These are phyloP conservation scores for Gaertneriomyces semiglobifer DNA, from an alignment of 192 early-diverging fungal species.

Conservation along the genomic window DNA sequence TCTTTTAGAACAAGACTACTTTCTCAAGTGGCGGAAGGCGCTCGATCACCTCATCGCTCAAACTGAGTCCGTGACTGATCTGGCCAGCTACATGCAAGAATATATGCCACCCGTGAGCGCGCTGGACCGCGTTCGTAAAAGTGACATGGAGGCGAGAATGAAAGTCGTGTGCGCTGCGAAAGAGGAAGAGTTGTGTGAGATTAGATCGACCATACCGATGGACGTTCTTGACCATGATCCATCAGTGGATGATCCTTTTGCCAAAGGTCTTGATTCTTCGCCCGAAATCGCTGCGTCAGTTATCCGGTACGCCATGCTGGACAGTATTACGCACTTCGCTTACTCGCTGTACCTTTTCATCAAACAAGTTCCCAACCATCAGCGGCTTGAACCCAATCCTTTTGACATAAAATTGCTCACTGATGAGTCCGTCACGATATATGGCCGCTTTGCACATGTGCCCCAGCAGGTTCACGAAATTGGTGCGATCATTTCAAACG, in stretches of 20 bases:
- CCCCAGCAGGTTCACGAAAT: too few relatives aligned
- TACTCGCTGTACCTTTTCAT: not conserved
- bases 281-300: not conserved
- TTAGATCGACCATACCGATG: too few relatives aligned
- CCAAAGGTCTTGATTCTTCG: not conserved
- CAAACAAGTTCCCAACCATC: not conserved
- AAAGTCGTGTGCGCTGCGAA: constrained; percentile 15
- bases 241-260: not conserved
- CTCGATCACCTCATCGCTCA: not conserved
- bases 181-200: not conserved
- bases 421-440: too few relatives aligned
- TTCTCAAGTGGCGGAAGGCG: constrained; percentile 13
- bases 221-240: too few relatives aligned
- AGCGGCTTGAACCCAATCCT: too few relatives aligned
- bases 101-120: too few relatives aligned
- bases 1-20: constrained; percentile 34
- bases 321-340: constrained; percentile 1
- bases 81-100: too few relatives aligned
- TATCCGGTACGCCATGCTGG: constrained; percentile 2
- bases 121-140: not conserved
- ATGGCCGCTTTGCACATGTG: too few relatives aligned
- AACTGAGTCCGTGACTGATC: too few relatives aligned
- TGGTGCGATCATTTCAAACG: too few relatives aligned
- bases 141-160: constrained; percentile 15
- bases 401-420: too few relatives aligned